Base-by-base conservation (phyloP, 2,329 filamentous ascomycete species). In the Hypoxylon rubiginosum region DNA sequence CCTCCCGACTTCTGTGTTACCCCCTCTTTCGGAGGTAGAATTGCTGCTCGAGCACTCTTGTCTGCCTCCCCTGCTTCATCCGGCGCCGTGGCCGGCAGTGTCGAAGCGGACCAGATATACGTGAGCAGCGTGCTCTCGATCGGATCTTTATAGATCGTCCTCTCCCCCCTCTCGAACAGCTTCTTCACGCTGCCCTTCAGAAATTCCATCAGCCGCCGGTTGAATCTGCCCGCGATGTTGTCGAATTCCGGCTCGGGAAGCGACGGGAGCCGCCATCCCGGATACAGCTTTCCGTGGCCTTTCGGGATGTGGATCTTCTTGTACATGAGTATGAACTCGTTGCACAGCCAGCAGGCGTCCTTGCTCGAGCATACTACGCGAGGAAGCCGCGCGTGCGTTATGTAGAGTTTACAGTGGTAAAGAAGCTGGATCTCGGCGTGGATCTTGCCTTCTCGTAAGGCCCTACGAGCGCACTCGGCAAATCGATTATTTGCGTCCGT, bases 361-460 rank as follows among this genome's bases (percentile, higher is more conserved):
- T 86, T 86, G 74, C 79, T 83, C 3, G 83, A 83, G 57, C 79
- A 79, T 5, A 86, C 80, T 2, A 83, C 77, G 17, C 82, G 78
- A 30, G 70, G 75, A 10, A 70, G 66, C 0, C 48, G 4, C 4
- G 51, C 36, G 4, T 61, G 56, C 0, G 64, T n/a, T 2, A 72
- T 54, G 30, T 77, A 64, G 2, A 75, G 52, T 53, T 83, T 79
- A 58, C 79, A 83, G 64, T 82, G 78, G 54, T 78, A 80, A 8
- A 85, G 62, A 19, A 86, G 78, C 63, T 86, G 83, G 26, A 86
- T 79, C 70, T 86, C 83, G 3, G 83, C 83, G 64, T 86, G 84
- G 24, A 86, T 76, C 53, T 78, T 81, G n/a, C 73, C 75, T 1
- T 75, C 68, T 3, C 55, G 30, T 1, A 75, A 46, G 0, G 64